phyloP scores from a whole-genome alignment of 2,329 filamentous ascomycete genomes.

The Xylariales sp. region DNA sequence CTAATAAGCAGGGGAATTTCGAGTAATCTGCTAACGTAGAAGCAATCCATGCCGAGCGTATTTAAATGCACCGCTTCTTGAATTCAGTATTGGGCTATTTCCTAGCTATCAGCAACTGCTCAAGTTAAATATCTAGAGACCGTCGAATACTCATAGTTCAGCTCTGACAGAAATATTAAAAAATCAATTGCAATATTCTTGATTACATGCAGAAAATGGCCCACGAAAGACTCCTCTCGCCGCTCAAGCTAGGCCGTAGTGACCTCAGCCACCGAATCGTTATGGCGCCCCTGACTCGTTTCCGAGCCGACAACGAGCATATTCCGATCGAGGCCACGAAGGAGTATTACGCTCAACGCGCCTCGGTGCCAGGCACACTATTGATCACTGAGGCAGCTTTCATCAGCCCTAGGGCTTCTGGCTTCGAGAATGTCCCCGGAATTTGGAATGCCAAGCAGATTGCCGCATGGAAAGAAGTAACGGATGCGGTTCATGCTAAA shows the following conservation, averaged over 20 bases:
- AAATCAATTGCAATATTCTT: no score
- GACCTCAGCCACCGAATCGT: slow-evolving; percentile 45
- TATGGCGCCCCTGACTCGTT: slow-evolving; percentile 47
- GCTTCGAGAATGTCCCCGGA: slow-evolving; percentile 43
- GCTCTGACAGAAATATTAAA: no score
- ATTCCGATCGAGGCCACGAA: slow-evolving; percentile 25
- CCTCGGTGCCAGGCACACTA: slow-evolving; percentile 35
- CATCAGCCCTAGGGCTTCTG: slow-evolving; percentile 41
- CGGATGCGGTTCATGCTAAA: slow-evolving; percentile 53
- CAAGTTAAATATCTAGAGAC: no score
- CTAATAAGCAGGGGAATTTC: no score
- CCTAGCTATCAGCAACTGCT: no score
- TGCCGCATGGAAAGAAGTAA: slow-evolving; percentile 50
- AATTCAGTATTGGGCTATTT: no score
- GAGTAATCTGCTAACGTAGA: no score
- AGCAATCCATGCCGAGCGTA: no score
- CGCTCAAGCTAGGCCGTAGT: slow-evolving; percentile 37
- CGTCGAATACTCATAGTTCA: no score
- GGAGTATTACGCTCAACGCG: slow-evolving; percentile 39
- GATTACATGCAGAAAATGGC: no score
- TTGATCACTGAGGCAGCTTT: slow-evolving; percentile 52
- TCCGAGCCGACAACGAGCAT: slow-evolving; percentile 37
- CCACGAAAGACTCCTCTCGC: slow-evolving; percentile 38
- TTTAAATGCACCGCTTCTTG: no score
- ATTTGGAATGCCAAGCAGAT: slow-evolving; percentile 49